Percentiles rank a stretch among this genome's conserved stretches.
Evolutionary conservation across 208 protist species (phyloP).

Genomic region (Trypanosomatidae sp.): DNA sequence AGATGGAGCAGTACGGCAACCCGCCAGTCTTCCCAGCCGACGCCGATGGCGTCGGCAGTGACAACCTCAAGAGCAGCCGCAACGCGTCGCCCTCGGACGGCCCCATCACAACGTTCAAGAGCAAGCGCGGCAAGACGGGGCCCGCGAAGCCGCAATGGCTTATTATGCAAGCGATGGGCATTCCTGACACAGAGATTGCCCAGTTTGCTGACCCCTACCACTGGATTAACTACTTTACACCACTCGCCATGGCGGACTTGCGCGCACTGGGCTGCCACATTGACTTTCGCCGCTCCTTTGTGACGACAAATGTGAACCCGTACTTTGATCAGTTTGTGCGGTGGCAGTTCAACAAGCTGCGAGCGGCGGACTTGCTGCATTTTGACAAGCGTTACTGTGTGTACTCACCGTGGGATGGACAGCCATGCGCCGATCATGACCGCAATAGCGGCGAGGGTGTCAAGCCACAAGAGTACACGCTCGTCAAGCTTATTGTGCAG

Average conservation of each 20-base stretch:
- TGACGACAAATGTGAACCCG: slow-evolving; percentile 98
- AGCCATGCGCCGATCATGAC: slow-evolving; percentile 99
- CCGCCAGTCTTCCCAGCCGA: slow-evolving; percentile 83
- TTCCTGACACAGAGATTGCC: slow-evolving; percentile 94
- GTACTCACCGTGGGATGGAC: slow-evolving; percentile 97
- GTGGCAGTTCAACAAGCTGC: slow-evolving; percentile 96
- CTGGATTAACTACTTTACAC: slow-evolving; percentile 99
- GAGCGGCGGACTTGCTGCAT: slow-evolving; percentile 79
- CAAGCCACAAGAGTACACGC: slow-evolving; percentile 95
- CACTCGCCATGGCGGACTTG: slow-evolving; percentile 93
- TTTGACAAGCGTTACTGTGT: slow-evolving; percentile 98
- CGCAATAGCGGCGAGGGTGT: slow-evolving; percentile 95
- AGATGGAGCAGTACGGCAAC: slow-evolving; percentile 78
- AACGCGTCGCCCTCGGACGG: slow-evolving; percentile 12
- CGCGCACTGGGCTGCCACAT: slow-evolving; percentile 88
- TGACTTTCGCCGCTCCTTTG: slow-evolving; percentile 99
- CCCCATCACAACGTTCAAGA: slow-evolving; percentile 17
- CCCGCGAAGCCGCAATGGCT: slow-evolving; percentile 93
- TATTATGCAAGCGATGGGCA: slow-evolving; percentile 96
- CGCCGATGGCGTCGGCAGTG: slow-evolving; percentile 9
- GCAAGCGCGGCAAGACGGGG: slow-evolving; percentile 87
- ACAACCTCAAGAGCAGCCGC: neutral
- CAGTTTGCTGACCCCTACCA: slow-evolving; percentile 96
- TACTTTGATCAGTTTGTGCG: slow-evolving; percentile 99
- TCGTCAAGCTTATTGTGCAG: slow-evolving; percentile 94